Evolutionary conservation across 169 alveolate genomes (phyloP), one percentile per base, ranked within the genome.

Genomic region (Babesia ovis): DNA sequence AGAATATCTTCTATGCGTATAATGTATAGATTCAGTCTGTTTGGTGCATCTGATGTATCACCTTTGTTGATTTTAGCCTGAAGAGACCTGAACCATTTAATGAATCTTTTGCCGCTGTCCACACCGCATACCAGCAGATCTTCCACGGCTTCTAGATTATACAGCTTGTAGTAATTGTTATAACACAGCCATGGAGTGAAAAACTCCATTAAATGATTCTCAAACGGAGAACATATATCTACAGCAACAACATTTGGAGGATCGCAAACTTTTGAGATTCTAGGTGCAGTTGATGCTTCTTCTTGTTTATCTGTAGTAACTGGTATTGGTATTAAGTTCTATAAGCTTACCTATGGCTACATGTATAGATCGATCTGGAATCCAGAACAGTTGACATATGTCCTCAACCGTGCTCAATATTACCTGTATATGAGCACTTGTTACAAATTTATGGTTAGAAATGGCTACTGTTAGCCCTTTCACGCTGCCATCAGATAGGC

Each of bases 1-100:
- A 77, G 32, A 39, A 68, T 46, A 20, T 77, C 86, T 32, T 71
- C 68, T 39, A 77, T 51, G 27, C 82, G 66, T 22, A 77, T 77
- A 32, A 77, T 32, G 48, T 61, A 46, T 29, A 77, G 68, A 16
- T 68, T 59, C 23, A 68, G 58, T 32, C 45, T 37, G 42, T 77
- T 23, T 9, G 14, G 12, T n/a, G n/a, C 20, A 18, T 62, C 41
- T 39, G 32, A 14, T 23, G 35, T 14, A 54, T 5, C 6, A 54
- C 41, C 43, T 5, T 46, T 46, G 14, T 12, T 48, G 20, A 48
- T 8, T 5, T 12, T 20, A 20, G 56, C 27, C 29, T 68, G 86
- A 22, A 77, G 54, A 18, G 48, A 31, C 18, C 50, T 14, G 54
- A 55, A 77, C 86, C 86, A 77, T 27, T 51, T 50, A 23, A 67